These are phyloP conservation scores for Suillus fuscotomentosus DNA, from an alignment of 768 basidiomycete genomes.

Conservation along the genomic window DNA sequence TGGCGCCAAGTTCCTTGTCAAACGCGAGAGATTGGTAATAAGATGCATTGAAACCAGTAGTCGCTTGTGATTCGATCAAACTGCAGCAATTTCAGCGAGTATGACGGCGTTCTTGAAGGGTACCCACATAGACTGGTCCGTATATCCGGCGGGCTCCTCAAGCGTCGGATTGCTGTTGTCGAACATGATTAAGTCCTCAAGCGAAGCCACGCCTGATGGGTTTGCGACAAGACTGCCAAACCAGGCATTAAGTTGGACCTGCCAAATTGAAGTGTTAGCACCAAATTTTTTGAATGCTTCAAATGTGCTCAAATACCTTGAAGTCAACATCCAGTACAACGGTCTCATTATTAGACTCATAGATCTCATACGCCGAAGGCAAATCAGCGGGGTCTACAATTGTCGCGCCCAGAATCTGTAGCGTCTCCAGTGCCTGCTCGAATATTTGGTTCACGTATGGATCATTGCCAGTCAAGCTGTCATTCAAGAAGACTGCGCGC, in stretches of 20 bases:
- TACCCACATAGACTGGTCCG: slow-evolving; percentile 32
- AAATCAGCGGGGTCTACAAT: slow-evolving; percentile 65
- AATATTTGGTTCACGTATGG: slow-evolving; percentile 36
- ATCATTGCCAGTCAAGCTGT: slow-evolving; percentile 25
- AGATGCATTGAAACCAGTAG: slow-evolving; percentile 26
- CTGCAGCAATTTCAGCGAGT: slow-evolving; percentile 7
- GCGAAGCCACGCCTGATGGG: slow-evolving; percentile 56
- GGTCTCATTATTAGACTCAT: slow-evolving; percentile 49
- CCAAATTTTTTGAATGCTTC: background rate
- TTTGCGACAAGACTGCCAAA: slow-evolving; percentile 45
- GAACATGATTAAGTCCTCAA: slow-evolving; percentile 59
- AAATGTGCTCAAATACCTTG: slow-evolving; percentile 41
- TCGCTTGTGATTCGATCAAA: slow-evolving; percentile 24
- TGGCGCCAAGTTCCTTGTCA: slow-evolving; percentile 47
- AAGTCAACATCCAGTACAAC: slow-evolving; percentile 56
- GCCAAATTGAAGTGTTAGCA: background rate
- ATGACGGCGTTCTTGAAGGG: slow-evolving; percentile 8
- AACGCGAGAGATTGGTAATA: slow-evolving; percentile 46
- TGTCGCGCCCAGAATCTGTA: slow-evolving; percentile 41
- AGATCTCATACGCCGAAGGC: slow-evolving; percentile 52
- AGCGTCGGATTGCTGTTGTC: slow-evolving; percentile 48
- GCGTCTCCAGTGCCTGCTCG: slow-evolving; percentile 36
- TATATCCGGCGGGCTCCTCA: slow-evolving; percentile 40
- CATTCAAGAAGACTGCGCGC: slow-evolving; percentile 33
- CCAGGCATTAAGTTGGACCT: slow-evolving; percentile 57